phyloP scores from a whole-genome alignment of 1,139 yeast genomes.

The Pichia norvegensis region DNA sequence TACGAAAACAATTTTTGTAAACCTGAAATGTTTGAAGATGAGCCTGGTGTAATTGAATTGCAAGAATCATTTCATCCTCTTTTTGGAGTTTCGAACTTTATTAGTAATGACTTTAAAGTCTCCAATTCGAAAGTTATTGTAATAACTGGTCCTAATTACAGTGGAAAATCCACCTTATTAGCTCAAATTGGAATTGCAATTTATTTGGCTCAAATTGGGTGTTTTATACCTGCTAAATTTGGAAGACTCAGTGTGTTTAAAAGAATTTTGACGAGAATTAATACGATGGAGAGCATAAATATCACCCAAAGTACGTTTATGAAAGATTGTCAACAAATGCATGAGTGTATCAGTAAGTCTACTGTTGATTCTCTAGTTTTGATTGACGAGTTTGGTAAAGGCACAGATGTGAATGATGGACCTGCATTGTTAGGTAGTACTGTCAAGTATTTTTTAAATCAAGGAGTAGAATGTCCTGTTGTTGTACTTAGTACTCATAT shows the following conservation, averaged over 20 bases:
- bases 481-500: constrained; percentile 38
- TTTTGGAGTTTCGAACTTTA: constrained; percentile 28
- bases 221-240: constrained; percentile 38
- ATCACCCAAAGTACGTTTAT: constrained; percentile 40
- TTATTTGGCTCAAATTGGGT: constrained; percentile 41
- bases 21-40: constrained; percentile 32
- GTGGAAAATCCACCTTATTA: constrained; percentile 44
- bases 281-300: constrained; percentile 36
- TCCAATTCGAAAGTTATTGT: constrained; percentile 35
- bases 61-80: constrained; percentile 34
- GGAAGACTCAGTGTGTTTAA: constrained; percentile 40
- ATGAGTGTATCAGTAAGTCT: constrained; percentile 20
- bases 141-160: constrained; percentile 45
- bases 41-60: constrained; percentile 19
- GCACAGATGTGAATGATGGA: constrained; percentile 41
- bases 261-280: constrained; percentile 26
- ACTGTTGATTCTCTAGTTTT: constrained; percentile 34
- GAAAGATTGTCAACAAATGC: constrained; percentile 38
- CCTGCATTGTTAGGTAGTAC: constrained; percentile 38
- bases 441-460: constrained; percentile 23
- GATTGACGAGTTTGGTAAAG: constrained; percentile 47
- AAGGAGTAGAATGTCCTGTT: constrained; percentile 26
- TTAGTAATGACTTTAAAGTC: constrained; percentile 19
- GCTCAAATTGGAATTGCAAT: constrained; percentile 38
- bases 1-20: constrained; percentile 28